Conservation (phyloP, 2,329 filamentous ascomycete genomes). For the Diaporthe sp. region DNA sequence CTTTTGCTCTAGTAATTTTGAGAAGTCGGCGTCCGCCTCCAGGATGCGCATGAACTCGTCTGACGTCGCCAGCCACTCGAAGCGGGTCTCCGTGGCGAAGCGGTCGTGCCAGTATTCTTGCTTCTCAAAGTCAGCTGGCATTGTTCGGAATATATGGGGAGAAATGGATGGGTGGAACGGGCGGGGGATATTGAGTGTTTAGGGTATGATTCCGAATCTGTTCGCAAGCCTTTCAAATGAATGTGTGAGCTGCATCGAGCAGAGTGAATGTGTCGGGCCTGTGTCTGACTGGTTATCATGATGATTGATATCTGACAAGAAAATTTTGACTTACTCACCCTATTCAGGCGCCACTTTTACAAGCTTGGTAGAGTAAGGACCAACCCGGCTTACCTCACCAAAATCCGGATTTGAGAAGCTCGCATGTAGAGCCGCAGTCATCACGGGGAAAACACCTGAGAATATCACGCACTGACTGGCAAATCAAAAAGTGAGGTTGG, state of each 20-base stretch:
- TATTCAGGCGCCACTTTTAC: not conserved
- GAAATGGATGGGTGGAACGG: too few relatives aligned
- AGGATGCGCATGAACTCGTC: conserved; percentile 52
- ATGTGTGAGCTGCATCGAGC: not conserved
- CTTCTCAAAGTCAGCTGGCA: conserved; percentile 55
- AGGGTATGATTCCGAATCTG: not conserved
- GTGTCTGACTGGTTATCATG: not conserved
- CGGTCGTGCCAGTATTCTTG: conserved; percentile 61
- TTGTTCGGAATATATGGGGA: not conserved
- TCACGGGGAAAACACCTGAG: not conserved
- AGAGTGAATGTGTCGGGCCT: not conserved
- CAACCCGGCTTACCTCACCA: not conserved
- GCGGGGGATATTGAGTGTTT: not conserved
- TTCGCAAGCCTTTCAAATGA: not conserved
- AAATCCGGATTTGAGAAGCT: not conserved
- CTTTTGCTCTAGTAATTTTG: conserved; percentile 44
- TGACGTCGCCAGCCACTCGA: conserved; percentile 60
- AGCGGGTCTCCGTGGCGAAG: conserved; percentile 55
- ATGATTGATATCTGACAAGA: not conserved
- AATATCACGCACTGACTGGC: too few relatives aligned
- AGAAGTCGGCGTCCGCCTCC: conserved; percentile 38
- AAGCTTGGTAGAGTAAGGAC: not conserved
- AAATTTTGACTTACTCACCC: not conserved
- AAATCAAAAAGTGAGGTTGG: not conserved
- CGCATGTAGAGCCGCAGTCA: not conserved